Evolutionary conservation across 140 eudicot genomes (phyloP), one percentile per base, ranked within the genome.

Genomic region (Ambrosia hybrid): DNA sequence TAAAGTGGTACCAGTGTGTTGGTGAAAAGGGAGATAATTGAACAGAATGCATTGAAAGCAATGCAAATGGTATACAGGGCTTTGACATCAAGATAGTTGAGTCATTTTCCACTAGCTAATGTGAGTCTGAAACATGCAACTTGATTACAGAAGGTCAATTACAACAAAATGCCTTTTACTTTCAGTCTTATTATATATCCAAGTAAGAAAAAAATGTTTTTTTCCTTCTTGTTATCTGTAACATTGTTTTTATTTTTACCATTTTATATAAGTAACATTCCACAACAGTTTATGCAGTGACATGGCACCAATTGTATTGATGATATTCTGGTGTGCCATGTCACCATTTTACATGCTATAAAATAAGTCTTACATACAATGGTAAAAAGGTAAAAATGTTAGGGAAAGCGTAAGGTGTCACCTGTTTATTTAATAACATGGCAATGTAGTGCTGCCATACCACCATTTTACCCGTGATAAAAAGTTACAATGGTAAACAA

Each of bases 51-150:
- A 81, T 82, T 82, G 69, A 71, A 76, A 78, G 46, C 81, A 79
- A 70, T 45, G 83, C 78, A 76, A 53, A 45, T 73, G 76, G 76
- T 74, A 48, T 73, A 59, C 76, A 78, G 77, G 79, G 66, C 33
- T 48, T 71, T 73, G 72, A 71, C 60, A 73, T 73, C 57, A 51
- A 69, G 51, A 73, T n/a, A 71, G 76, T 67, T 64, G 2, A 48
- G 87, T 87, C 89, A 76, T 53, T 87, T 84, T 84, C 86, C 14
- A 63, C 21, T 75, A 53, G 60, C 57, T 75, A 34, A 58, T 73
- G 62, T 37, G 38, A 65, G 57, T 58, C 64, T 8, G 43, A 8
- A 71, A 37, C 46, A 64, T 78, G 78, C 82, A 78, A 55, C 60
- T 78, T 65, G n/a, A 57, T 72, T 36, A 45, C 11, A 65, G 7